Conservation (phyloP, 306 rosid genomes). For the Crotalaria pallida region DNA sequence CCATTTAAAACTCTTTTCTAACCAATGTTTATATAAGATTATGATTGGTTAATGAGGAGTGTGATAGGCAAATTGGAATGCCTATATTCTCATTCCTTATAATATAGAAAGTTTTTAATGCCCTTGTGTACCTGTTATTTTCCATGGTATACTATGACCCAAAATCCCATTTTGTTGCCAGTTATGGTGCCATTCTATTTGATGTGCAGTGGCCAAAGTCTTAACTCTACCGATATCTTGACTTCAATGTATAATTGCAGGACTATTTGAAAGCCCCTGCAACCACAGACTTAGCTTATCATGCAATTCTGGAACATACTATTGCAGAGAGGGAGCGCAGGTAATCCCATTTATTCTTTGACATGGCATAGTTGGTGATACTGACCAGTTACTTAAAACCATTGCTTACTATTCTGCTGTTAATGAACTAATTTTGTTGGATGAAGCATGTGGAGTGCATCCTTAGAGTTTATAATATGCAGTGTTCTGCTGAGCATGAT, state of each 20-base stretch:
- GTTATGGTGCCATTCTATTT: slow-evolving; percentile 8
- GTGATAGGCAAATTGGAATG: no score
- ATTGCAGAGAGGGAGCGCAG: slow-evolving; percentile 99
- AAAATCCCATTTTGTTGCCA: slow-evolving; percentile 19
- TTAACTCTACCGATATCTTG: slow-evolving; percentile 21
- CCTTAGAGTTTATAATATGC: neutral
- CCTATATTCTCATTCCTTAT: neutral
- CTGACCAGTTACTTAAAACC: slow-evolving; percentile 3
- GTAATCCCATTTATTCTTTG: slow-evolving; percentile 48
- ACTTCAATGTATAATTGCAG: slow-evolving; percentile 46
- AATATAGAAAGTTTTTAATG: neutral
- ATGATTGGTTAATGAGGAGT: no score
- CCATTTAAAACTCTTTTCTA: no score
- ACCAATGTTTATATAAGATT: no score
- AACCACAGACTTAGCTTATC: slow-evolving; percentile 89
- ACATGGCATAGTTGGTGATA: slow-evolving; percentile 9
- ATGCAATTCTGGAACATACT: slow-evolving; percentile 91
- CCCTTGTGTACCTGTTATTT: neutral
- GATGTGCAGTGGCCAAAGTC: neutral
- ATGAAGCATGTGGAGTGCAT: neutral
- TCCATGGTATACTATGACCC: slow-evolving; percentile 6
- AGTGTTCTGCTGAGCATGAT: neutral
- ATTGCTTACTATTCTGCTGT: neutral
- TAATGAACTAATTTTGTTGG: slow-evolving; percentile 14
- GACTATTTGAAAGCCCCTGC: slow-evolving; percentile 81